Base-by-base conservation (phyloP, 768 basidiomycete genomes). In the Rubroboletus satanas region DNA sequence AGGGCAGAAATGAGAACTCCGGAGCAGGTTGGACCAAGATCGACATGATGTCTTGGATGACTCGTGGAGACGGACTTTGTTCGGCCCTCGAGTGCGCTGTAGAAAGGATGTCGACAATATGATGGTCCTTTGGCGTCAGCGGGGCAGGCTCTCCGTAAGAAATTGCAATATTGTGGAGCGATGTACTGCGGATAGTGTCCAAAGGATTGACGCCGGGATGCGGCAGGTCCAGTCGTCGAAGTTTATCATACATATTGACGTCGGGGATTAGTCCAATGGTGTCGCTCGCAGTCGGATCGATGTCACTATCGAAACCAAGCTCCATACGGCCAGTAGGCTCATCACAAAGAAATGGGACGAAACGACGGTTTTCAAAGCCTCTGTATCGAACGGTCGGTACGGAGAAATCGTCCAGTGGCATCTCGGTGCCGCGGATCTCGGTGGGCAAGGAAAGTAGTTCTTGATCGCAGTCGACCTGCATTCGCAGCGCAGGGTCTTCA, bases 131-230 rank as follows among this genome's bases (percentile, higher is more conserved):
- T n/a, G 42, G 57, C 3, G 35, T 53, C 44, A 11, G 29, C 31
- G 18, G 31, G 44, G 42, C 10, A 2, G 50, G 43, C 12, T 54
- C 57, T 35, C 33, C 38, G 26, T 32, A 42, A 8, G 48, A 43
- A 48, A n/a, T 8, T 12, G 11, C 50, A 26, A 21, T 6, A 21
- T 42, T 36, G 43, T 45, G 43, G 21, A 51, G 46, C 4, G 61
- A 28, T n/a, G 45, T 29, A 37, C 18, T 33, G 54, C 61, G 21
- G 54, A 74, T 65, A 29, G 75, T 71, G 32, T 76, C 73, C 32
- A 72, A 56, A 21, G 79, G 78, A 59, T 80, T 72, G 46, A 81
- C 66, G 29, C 74, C 68, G 6, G 58, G 39, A 37, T 56, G 52
- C 31, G 61, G 61, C 4, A 55, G 33, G 8, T 64, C 60, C 28